Evolutionary conservation across 1,139 yeast species (phyloP).

Genomic region (Blastobotrys capitulatus): DNA sequence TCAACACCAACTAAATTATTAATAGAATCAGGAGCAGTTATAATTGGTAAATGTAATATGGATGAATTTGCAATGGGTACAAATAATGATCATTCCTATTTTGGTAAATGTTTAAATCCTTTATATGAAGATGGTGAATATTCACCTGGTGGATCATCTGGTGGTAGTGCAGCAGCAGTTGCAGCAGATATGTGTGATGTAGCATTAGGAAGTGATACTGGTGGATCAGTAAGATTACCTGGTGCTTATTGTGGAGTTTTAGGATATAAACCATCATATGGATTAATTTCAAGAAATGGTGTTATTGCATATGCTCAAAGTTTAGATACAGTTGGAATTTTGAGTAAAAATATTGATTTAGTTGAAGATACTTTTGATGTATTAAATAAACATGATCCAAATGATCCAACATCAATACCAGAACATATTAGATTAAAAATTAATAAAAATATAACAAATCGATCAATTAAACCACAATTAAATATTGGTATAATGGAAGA

Average conservation of each 20-base stretch:
- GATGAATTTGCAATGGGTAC: slow-evolving; percentile 98
- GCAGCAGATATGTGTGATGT: slow-evolving; percentile 61
- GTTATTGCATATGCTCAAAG: slow-evolving; percentile 91
- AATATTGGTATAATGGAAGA: slow-evolving; percentile 71
- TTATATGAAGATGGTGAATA: slow-evolving; percentile 30
- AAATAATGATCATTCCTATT: slow-evolving; percentile 45
- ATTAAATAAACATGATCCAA: slow-evolving; percentile 56
- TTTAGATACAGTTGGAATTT: slow-evolving; percentile 87
- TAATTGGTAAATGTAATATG: slow-evolving; percentile 85
- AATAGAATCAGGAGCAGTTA: slow-evolving; percentile 44
- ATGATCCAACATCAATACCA: slow-evolving; percentile 75
- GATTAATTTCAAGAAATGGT: slow-evolving; percentile 87
- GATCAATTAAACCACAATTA: slow-evolving; percentile 21
- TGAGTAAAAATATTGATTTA: slow-evolving; percentile 46
- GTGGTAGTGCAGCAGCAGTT: slow-evolving; percentile 94
- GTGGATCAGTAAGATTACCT: slow-evolving; percentile 91
- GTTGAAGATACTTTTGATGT: slow-evolving; percentile 48
- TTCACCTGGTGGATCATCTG: slow-evolving; percentile 88
- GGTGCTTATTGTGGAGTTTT: slow-evolving; percentile 77
- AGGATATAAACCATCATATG: slow-evolving; percentile 93
- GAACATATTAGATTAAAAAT: slow-evolving; percentile 24
- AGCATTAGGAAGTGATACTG: slow-evolving; percentile 91
- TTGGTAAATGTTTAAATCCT: slow-evolving; percentile 64
- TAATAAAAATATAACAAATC: slow-evolving; percentile 8
- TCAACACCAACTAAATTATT: slow-evolving; percentile 66